A percentile compares a stretch with the other conserved stretches of the same genome.
Conservation (phyloP, 768 basidiomycete species). For the Tylopilus subfusipes region DNA sequence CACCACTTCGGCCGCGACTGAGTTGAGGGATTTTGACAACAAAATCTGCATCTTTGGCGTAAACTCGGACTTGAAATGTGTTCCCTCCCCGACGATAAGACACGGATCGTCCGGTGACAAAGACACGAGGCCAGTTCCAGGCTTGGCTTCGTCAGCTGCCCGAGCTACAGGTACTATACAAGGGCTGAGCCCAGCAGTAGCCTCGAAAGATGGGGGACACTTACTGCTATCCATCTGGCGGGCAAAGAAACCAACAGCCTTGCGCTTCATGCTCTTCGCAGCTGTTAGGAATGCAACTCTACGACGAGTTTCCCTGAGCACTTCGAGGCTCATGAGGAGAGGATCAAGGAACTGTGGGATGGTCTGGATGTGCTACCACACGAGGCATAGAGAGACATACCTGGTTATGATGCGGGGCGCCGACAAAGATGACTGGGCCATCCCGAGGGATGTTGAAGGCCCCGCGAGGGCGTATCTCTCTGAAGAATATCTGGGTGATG, state of each 20-base stretch:
- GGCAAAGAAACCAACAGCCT: conserved; percentile 76
- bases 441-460: conserved; percentile 91
- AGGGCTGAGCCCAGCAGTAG: conserved; percentile 7
- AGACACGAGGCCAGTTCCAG: conserved; percentile 68
- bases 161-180: conserved; percentile 84
- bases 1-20: conserved; percentile 74
- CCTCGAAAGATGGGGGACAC: conserved; percentile 17
- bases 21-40: conserved; percentile 77
- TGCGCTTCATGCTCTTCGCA: conserved; percentile 81
- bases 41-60: conserved; percentile 79
- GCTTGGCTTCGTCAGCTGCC: conserved; percentile 79
- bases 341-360: conserved; percentile 83
- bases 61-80: conserved; percentile 73
- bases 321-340: conserved; percentile 77
- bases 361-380: conserved; percentile 12
- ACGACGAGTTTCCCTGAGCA: conserved; percentile 77
- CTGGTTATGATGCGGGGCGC: conserved; percentile 90
- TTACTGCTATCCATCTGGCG: conserved; percentile 85
- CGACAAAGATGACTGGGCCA: conserved; percentile 91
- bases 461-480: conserved; percentile 90
- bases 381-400: conserved; percentile 36
- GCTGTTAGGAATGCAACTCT: conserved; percentile 86
- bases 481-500: conserved; percentile 91
- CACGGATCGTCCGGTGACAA: conserved; percentile 76
- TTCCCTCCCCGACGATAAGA: conserved; percentile 78